Conservation (phyloP, 169 alveolate species). For the Plasmodium ovale region DNA sequence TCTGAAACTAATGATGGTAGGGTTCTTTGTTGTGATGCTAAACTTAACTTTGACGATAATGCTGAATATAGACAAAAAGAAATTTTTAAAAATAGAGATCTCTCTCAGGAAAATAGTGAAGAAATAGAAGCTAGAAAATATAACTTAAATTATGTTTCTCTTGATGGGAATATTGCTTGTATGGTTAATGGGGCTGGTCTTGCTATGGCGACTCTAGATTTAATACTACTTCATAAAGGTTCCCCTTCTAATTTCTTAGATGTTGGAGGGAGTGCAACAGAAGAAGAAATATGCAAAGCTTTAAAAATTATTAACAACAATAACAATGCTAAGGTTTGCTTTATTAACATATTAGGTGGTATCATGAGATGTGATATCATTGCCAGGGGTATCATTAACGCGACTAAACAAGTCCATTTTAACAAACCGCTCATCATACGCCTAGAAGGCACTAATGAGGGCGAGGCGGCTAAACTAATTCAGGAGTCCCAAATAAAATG, state of each 20-base stretch:
- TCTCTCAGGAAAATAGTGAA: constrained; percentile 85
- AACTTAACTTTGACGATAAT: constrained; percentile 96
- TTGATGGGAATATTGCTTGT: constrained; percentile 95
- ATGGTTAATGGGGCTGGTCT: constrained; percentile 99
- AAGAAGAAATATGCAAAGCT: constrained; percentile 92
- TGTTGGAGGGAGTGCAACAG: constrained; percentile 97
- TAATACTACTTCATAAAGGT: constrained; percentile 91
- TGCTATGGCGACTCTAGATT: constrained; percentile 98
- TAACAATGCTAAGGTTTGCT: constrained; percentile 91
- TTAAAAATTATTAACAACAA: constrained; percentile 90
- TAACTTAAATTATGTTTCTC: constrained; percentile 93
- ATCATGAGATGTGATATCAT: constrained; percentile 94
- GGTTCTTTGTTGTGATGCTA: constrained; percentile 94
- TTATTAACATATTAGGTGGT: constrained; percentile 97
- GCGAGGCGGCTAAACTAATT: constrained; percentile 90
- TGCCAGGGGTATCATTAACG: constrained; percentile 92
- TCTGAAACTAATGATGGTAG: constrained; percentile 91
- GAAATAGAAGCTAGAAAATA: constrained; percentile 93
- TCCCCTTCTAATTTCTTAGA: constrained; percentile 97
- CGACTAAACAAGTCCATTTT: constrained; percentile 86
- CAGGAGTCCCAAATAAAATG: constrained; percentile 87
- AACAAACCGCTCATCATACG: constrained; percentile 93
- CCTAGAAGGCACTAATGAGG: constrained; percentile 95
- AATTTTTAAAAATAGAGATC: constrained; percentile 84
- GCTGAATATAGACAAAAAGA: constrained; percentile 95